Conservation (phyloP, 164 flowering plant genomes). For the Saururus chinensis region DNA sequence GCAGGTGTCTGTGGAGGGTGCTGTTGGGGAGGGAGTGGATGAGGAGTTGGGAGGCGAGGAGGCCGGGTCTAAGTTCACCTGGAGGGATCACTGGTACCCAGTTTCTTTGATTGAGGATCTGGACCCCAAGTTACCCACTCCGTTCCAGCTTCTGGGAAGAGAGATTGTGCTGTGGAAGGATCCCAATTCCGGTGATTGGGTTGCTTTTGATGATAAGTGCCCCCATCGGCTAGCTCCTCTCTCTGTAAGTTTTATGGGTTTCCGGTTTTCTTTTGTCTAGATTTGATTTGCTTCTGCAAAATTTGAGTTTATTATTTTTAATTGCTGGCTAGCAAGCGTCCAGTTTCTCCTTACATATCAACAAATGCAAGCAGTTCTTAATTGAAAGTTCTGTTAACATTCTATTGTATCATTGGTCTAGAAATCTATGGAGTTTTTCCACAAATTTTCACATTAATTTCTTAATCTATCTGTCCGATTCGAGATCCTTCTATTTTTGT, state of each 20-base stretch:
- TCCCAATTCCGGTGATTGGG: constrained; percentile 46
- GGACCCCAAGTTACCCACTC: constrained; percentile 60
- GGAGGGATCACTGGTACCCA: constrained; percentile 98
- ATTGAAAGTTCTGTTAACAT: background rate
- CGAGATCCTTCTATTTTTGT: too few species aligned
- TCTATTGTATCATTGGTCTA: background rate
- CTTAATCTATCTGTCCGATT: too few species aligned
- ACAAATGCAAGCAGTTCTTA: too few species aligned
- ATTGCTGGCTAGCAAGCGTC: too few species aligned
- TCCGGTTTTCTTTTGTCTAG: too few species aligned
- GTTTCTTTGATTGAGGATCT: constrained; percentile 86
- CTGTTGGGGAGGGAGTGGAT: too few species aligned
- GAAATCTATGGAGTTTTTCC: background rate
- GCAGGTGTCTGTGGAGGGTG: background rate
- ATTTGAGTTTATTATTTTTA: too few species aligned
- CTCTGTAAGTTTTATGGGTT: constrained; percentile 34
- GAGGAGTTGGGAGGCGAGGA: background rate
- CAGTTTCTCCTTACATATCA: too few species aligned
- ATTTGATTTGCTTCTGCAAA: too few species aligned
- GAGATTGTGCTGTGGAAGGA: constrained; percentile 91
- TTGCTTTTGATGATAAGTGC: constrained; percentile 85
- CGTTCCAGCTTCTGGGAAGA: constrained; percentile 81
- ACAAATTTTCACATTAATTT: too few species aligned
- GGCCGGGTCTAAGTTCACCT: constrained; percentile 32
- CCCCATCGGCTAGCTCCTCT: constrained; percentile 96